Percentiles rank a stretch among this genome's conserved stretches.
Evolutionary conservation across 768 basidiomycete species (phyloP).

Genomic region (Russula ochroleuca): DNA sequence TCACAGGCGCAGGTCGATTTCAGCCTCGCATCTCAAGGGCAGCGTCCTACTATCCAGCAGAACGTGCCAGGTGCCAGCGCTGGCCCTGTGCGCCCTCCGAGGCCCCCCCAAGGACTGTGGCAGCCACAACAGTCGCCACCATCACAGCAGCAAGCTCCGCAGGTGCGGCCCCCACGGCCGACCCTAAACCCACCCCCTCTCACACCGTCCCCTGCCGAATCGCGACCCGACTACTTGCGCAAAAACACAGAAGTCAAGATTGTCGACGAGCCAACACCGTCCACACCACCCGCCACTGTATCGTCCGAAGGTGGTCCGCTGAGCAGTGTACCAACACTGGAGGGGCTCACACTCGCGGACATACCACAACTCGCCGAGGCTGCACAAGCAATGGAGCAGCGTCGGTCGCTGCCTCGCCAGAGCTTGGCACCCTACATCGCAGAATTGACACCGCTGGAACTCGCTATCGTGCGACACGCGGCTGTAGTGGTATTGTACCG

Average conservation of each 20-base stretch:
- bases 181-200: slow-evolving; percentile 39
- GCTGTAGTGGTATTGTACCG: slow-evolving; percentile 77
- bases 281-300: slow-evolving; percentile 56
- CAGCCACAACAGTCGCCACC: slow-evolving; percentile 21
- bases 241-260: slow-evolving; percentile 87
- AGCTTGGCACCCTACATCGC: slow-evolving; percentile 79
- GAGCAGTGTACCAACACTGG: slow-evolving; percentile 38
- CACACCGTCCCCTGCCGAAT: slow-evolving; percentile 43
- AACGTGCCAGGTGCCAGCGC: not conserved
- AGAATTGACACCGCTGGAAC: slow-evolving; percentile 77
- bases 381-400: slow-evolving; percentile 85
- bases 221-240: slow-evolving; percentile 67
- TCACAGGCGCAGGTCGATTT: slow-evolving; percentile 34
- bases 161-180: slow-evolving; percentile 33
- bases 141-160: slow-evolving; percentile 31
- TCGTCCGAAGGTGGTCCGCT: slow-evolving; percentile 37
- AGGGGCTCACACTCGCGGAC: slow-evolving; percentile 89
- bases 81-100: slow-evolving; percentile 12
- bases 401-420: slow-evolving; percentile 74
- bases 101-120: slow-evolving; percentile 31
- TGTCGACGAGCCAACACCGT: slow-evolving; percentile 73
- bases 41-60: slow-evolving; percentile 20
- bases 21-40: slow-evolving; percentile 8
- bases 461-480: slow-evolving; percentile 87
- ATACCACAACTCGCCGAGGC: slow-evolving; percentile 91